Evolutionary conservation across 192 early-diverging fungal genomes (phyloP).

Genomic region (Kickxella alabastrina): DNA sequence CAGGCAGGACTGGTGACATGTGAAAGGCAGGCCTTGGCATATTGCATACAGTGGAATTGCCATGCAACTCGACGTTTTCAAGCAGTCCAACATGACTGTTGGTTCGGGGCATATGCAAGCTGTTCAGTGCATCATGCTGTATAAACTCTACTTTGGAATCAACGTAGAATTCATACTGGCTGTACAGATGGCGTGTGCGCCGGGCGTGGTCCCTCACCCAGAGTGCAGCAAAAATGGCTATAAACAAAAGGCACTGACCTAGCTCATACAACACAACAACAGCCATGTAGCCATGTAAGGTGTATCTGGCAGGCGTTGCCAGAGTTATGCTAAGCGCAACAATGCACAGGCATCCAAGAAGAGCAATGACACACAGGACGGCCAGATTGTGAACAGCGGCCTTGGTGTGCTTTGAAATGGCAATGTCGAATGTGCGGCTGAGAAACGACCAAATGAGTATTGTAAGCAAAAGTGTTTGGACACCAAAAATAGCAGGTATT

Average conservation of each 20-base stretch:
- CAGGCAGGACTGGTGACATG: no score
- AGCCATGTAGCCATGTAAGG: conserved; percentile 5
- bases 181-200: conserved; percentile 20
- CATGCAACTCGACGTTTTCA: no score
- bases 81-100: not conserved
- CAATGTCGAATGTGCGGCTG: conserved; percentile 20
- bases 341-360: conserved; percentile 26
- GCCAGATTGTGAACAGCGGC: conserved; percentile 21
- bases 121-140: not conserved
- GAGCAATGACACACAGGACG: conserved; percentile 12
- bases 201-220: conserved; percentile 35
- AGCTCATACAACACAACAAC: conserved; percentile 18
- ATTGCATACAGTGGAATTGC: no score
- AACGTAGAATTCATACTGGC: conserved; percentile 23
- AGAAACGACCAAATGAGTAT: conserved; percentile 30
- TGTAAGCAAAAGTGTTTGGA: conserved; percentile 14
- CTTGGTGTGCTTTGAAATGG: conserved; percentile 33
- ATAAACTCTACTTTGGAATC: conserved; percentile 6
- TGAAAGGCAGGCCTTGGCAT: no score
- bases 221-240: conserved; percentile 21
- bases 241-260: conserved; percentile 25
- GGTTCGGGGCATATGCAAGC: not conserved
- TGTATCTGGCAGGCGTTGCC: conserved; percentile 8
- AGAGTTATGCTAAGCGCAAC: conserved; percentile 5
- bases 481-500: conserved; percentile 16